These are phyloP conservation scores for Acanthamoeba healyi DNA, from an alignment of 208 protist genomes.

Conservation along the genomic window DNA sequence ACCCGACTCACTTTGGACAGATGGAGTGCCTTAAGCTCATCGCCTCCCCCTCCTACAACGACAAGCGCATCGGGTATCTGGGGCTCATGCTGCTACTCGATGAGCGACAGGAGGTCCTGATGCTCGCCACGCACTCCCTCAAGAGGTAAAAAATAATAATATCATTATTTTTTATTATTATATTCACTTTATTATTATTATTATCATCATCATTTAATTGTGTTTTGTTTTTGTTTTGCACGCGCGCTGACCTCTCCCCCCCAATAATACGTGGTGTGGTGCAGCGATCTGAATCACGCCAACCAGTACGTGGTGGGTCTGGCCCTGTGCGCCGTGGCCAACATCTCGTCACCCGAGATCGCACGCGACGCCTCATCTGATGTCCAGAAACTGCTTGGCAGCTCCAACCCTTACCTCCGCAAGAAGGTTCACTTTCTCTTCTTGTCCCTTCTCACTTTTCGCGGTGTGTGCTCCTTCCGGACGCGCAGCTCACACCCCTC, in stretches of 20 bases:
- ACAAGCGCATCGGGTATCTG: conserved; percentile 96
- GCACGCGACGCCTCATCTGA: conserved; percentile 96
- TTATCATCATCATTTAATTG: too few species aligned
- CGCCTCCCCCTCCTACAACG: conserved; percentile 90
- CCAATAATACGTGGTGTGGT: neutral
- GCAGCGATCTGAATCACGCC: conserved; percentile 88
- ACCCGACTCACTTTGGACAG: conserved; percentile 95
- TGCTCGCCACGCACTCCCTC: conserved; percentile 93
- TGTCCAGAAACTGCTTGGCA: conserved; percentile 94
- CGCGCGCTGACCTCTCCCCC: neutral
- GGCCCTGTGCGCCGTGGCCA: conserved; percentile 93
- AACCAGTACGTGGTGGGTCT: conserved; percentile 94
- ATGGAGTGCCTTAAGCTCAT: conserved; percentile 96
- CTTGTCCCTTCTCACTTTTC: neutral
- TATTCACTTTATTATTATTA: too few species aligned
- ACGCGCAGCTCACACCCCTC: too few species aligned
- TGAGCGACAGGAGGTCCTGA: conserved; percentile 94
- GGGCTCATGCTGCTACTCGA: conserved; percentile 94
- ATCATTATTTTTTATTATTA: too few species aligned
- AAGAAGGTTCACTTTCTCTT: conserved; percentile 95
- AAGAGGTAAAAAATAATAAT: conserved; percentile 87
- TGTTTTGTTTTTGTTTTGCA: too few species aligned
- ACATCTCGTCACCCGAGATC: conserved; percentile 96
- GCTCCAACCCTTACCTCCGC: conserved; percentile 93
- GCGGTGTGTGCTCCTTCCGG: neutral